Percentiles rank a stretch among this genome's conserved stretches.
phyloP scores from a whole-genome alignment of 805 yeast genomes.

The Wickerhamomyces sydowiorum region DNA sequence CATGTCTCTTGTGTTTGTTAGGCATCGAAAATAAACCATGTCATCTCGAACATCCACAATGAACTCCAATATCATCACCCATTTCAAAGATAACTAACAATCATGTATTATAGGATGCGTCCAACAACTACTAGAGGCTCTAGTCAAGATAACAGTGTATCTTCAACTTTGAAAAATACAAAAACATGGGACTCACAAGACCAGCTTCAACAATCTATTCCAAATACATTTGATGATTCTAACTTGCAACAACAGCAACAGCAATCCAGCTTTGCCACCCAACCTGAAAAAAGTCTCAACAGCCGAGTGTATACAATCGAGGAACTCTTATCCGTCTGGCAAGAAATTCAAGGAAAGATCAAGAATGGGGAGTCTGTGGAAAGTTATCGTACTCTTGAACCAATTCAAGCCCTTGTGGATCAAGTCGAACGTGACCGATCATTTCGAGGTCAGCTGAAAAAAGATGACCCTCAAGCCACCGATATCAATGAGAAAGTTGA shows the following conservation, averaged over 20 bases:
- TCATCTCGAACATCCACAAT: too few relatives aligned
- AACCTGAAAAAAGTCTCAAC: not conserved
- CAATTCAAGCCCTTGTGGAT: conserved; percentile 15
- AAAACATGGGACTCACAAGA: conserved; percentile 1
- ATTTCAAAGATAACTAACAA: too few relatives aligned
- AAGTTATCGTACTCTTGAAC: conserved; percentile 26
- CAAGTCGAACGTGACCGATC: conserved; percentile 18
- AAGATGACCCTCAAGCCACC: conserved; percentile 5
- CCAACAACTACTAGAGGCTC: conserved; percentile 19
- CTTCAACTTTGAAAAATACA: conserved; percentile 2
- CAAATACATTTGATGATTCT: conserved; percentile 1
- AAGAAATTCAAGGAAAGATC: conserved; percentile 27
- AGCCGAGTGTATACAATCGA: conserved; percentile 41
- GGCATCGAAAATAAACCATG: not conserved
- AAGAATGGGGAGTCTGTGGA: conserved; percentile 24
- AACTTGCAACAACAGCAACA: conserved; percentile 2
- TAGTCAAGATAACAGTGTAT: conserved; percentile 2
- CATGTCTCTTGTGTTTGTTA: not conserved
- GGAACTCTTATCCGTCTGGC: conserved; percentile 50
- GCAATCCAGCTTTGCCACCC: not conserved
- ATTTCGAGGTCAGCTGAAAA: conserved; percentile 5
- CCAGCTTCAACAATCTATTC: conserved; percentile 5
- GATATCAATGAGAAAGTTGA: conserved; percentile 12
- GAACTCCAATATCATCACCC: too few relatives aligned
- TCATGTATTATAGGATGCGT: conserved; percentile 26